Base-by-base conservation (phyloP, 768 basidiomycete genomes). In the Macrocybe gigantea region DNA sequence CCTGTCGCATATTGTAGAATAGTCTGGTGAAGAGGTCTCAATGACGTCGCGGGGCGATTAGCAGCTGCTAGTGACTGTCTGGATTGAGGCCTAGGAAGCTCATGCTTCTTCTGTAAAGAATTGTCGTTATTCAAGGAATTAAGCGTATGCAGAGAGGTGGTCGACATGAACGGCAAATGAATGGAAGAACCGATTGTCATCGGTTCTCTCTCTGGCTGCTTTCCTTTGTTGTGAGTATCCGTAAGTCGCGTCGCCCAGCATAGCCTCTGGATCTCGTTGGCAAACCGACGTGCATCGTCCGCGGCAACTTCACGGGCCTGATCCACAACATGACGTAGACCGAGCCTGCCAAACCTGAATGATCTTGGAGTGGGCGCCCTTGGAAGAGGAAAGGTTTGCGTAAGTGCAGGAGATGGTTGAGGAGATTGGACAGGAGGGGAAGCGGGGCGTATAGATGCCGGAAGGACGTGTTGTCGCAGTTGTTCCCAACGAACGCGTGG, bases 291-390 rank as follows among this genome's bases (percentile, higher is more conserved):
- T 11, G 64, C 62, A 41, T 81, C 76, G 38, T 80, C 77, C 0
- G 68, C 63, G 13, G 67, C 66, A 36, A 70, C 67, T 46, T 79
- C 81, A 29, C 73, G 74, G 3, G 69, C 83, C 48, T 80, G 73
- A 33, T 87, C 85, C 1, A 85, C 83, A 9, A 84, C 78, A 15
- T 86, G 81, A 41, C 72, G 72, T 53, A 84, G 80, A 1, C 77
- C 81, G 9, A 82, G 61, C 40, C 71, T 71, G 5, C 71, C 70
- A 31, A 83, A 59, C 10, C 76, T 68, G 33, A 76, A 79, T 5
- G 69, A 70, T 53, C 78, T 82, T 7, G 78, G 74, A 0, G 77
- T 66, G 44, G 65, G 67, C 5, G 61, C 52, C 39, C 58, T 61
- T 33, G 60, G 52, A 54, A 36, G 54, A 42, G 52, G 60, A 32